These are phyloP conservation scores for Pseudohalonectria lignicola DNA, from an alignment of 2,329 filamentous ascomycete species.

Conservation along the genomic window DNA sequence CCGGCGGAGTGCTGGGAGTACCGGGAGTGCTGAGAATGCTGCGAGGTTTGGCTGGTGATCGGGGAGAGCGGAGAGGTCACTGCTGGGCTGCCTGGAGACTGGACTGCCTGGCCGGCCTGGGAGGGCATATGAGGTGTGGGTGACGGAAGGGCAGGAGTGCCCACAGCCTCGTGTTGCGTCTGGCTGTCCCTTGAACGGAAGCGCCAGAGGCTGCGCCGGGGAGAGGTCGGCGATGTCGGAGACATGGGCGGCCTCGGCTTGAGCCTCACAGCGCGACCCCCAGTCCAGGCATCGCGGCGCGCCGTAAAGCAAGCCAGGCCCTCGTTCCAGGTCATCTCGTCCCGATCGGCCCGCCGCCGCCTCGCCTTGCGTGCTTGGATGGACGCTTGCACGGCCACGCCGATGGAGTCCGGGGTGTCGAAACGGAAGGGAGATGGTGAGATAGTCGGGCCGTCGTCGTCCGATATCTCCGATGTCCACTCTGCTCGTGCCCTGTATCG, in stretches of 20 bases:
- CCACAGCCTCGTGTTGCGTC: too few relatives aligned
- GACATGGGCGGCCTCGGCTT: constrained; percentile 30
- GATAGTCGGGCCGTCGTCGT: constrained; percentile 23
- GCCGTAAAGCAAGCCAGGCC: constrained; percentile 72
- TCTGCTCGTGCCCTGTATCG: constrained; percentile 40
- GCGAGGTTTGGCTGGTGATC: constrained; percentile 13
- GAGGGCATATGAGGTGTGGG: too few relatives aligned
- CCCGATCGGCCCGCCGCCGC: constrained; percentile 44
- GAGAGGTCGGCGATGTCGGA: constrained; percentile 28
- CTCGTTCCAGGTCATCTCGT: constrained; percentile 67
- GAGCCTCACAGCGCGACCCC: constrained; percentile 51
- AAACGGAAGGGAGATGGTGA: constrained; percentile 38
- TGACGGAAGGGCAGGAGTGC: too few relatives aligned
- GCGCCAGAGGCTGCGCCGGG: constrained; percentile 39
- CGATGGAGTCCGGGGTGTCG: constrained; percentile 36
- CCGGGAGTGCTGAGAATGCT: constrained; percentile 12
- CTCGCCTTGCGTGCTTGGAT: constrained; percentile 40
- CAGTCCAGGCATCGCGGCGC: constrained; percentile 75
- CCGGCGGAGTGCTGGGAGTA: constrained; percentile 18
- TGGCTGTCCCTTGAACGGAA: constrained; percentile 25
- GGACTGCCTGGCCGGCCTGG: too few relatives aligned
- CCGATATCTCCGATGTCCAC: constrained; percentile 47
- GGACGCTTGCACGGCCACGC: constrained; percentile 25
- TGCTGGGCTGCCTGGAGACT: too few relatives aligned
- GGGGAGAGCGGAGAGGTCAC: constrained; percentile 13